Evolutionary conservation across 2,329 filamentous ascomycete species (phyloP).

Genomic region (Sporothrix protearum): DNA sequence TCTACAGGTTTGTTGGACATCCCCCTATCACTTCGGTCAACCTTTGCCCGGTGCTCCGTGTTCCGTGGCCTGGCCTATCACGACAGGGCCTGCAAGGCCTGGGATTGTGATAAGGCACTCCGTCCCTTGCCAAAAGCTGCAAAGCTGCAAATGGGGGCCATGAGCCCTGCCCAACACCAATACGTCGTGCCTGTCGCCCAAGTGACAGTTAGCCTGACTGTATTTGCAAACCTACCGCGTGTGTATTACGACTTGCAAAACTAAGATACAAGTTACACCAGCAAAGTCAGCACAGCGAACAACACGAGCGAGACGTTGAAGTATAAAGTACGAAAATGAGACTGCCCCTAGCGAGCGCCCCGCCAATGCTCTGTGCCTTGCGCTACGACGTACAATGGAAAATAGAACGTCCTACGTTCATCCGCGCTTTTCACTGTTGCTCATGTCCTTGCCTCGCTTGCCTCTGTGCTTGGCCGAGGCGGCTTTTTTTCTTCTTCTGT

Average conservation of each 20-base stretch:
- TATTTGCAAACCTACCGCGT: neutral
- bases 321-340: neutral
- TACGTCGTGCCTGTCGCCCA: neutral
- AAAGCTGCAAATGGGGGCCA: neutral
- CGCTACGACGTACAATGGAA: neutral
- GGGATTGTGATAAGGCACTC: neutral
- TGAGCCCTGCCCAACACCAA: neutral
- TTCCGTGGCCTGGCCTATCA: neutral
- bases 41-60: conserved; percentile 6
- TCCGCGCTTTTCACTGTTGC: neutral
- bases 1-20: neutral
- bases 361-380: neutral
- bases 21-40: neutral
- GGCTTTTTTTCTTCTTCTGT: neutral
- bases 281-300: neutral
- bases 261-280: too few species aligned
- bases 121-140: neutral
- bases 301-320: neutral
- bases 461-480: neutral
- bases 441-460: neutral
- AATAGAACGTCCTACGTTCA: neutral
- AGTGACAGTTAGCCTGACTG: neutral
- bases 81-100: neutral
- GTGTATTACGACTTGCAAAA: too few species aligned
- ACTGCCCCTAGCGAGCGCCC: neutral